phyloP scores from a whole-genome alignment of 306 rosid species.

The Leucaena leucocephala region DNA sequence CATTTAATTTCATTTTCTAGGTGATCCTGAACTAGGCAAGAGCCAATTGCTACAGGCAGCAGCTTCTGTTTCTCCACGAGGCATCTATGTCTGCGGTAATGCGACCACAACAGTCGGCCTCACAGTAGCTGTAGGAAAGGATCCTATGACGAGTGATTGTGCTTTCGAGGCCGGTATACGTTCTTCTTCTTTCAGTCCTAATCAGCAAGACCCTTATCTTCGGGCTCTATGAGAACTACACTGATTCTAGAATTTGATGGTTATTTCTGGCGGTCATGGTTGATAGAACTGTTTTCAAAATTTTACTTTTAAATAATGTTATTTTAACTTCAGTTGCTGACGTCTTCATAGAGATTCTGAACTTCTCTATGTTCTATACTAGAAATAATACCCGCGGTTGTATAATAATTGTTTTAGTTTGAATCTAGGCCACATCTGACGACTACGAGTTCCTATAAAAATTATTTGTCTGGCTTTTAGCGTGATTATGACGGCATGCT shows the following conservation, averaged over 20 bases:
- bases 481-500: background rate
- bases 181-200: slow-evolving; percentile 28
- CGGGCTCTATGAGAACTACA: slow-evolving; percentile 14
- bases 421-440: background rate
- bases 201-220: slow-evolving; percentile 22
- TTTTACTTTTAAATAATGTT: slow-evolving; percentile 16
- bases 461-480: background rate
- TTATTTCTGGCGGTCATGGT: slow-evolving; percentile 29
- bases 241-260: slow-evolving; percentile 16
- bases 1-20: slow-evolving; percentile 48
- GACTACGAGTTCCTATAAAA: background rate
- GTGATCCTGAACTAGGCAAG: slow-evolving; percentile 96
- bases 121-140: slow-evolving; percentile 94
- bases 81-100: slow-evolving; percentile 95
- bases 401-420: background rate
- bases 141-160: slow-evolving; percentile 83
- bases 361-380: background rate
- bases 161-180: slow-evolving; percentile 89
- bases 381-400: slow-evolving; percentile 24
- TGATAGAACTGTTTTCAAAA: slow-evolving; percentile 6
- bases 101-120: slow-evolving; percentile 93
- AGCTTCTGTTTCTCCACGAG: slow-evolving; percentile 86
- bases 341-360: slow-evolving; percentile 18
- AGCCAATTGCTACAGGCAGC: slow-evolving; percentile 96
- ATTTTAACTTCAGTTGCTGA: slow-evolving; percentile 1